Percentiles rank a stretch among this genome's conserved stretches.
phyloP scores from a whole-genome alignment of 306 rosid genomes.

The Cucurbita pepo region DNA sequence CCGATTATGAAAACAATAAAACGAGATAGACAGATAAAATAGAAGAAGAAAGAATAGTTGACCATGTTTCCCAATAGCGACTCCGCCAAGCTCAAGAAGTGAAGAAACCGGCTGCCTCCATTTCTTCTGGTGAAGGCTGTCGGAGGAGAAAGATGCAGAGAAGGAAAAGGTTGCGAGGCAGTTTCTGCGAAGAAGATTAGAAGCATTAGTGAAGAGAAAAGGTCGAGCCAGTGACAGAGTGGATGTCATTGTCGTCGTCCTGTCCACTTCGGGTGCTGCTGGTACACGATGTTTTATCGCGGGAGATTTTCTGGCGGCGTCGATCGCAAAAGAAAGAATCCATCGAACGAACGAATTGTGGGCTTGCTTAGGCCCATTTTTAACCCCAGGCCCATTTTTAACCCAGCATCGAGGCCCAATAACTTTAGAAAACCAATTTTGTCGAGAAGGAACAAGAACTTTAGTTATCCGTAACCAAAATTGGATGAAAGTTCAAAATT shows the following conservation, averaged over 20 bases:
- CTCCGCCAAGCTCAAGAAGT: constrained; percentile 53
- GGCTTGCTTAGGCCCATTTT: not conserved
- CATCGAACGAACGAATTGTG: not conserved
- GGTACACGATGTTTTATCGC: not conserved
- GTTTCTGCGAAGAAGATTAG: not conserved
- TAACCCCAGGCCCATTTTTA: not conserved
- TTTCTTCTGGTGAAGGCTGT: constrained; percentile 32
- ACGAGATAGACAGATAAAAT: not conserved
- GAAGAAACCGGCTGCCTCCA: constrained; percentile 58
- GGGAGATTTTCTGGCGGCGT: not conserved
- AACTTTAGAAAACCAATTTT: not conserved
- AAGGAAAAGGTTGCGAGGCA: not conserved
- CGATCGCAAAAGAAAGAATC: not conserved
- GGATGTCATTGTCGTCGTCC: not conserved
- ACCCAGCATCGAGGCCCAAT: not conserved
- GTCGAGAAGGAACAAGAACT: too few species aligned
- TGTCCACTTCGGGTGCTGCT: not conserved
- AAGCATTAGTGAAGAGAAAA: not conserved
- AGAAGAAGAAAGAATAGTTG: not conserved
- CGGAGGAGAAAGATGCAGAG: constrained; percentile 3
- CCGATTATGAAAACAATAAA: not conserved
- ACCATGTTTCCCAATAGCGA: constrained; percentile 63
- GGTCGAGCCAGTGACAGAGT: not conserved
- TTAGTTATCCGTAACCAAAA: too few species aligned
- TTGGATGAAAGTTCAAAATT: too few species aligned